These are phyloP conservation scores for Otatea glauca DNA, from an alignment of 176 grass and related monocot genomes.

Conservation along the genomic window DNA sequence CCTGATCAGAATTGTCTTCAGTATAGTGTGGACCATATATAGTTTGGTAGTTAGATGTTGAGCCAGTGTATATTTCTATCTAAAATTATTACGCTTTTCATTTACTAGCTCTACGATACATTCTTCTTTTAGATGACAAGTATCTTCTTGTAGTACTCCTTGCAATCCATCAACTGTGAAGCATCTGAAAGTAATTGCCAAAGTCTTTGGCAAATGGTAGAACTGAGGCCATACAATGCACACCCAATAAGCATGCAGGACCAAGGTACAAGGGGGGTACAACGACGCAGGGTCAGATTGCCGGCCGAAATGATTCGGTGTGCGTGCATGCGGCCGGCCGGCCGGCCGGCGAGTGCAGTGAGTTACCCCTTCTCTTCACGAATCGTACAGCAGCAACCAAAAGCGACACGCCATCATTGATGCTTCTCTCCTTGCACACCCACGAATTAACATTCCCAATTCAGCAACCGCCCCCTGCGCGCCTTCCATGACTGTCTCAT, in stretches of 20 bases:
- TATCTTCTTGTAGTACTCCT: neutral
- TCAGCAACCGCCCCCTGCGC: neutral
- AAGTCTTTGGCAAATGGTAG: neutral
- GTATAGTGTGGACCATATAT: neutral
- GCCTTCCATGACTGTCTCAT: neutral
- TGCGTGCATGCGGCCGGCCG: conserved; percentile 33
- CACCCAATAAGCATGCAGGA: neutral
- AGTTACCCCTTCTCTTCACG: too few relatives aligned
- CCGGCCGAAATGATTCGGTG: conserved; percentile 42
- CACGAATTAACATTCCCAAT: neutral
- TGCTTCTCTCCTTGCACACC: neutral
- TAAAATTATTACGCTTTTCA: neutral
- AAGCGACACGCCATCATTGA: conserved; percentile 13
- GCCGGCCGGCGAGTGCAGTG: neutral
- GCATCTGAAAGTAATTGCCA: neutral
- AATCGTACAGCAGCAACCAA: neutral
- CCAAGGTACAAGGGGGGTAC: conserved; percentile 10
- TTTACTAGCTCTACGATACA: neutral
- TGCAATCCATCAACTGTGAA: neutral
- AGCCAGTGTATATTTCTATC: neutral
- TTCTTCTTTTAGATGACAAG: neutral
- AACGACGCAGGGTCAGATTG: neutral
- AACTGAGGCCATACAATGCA: neutral
- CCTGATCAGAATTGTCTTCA: neutral
- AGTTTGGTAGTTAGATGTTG: neutral